phyloP scores from a whole-genome alignment of 371 early-diverging fungal genomes.

The Phascolomyces articulosus region DNA sequence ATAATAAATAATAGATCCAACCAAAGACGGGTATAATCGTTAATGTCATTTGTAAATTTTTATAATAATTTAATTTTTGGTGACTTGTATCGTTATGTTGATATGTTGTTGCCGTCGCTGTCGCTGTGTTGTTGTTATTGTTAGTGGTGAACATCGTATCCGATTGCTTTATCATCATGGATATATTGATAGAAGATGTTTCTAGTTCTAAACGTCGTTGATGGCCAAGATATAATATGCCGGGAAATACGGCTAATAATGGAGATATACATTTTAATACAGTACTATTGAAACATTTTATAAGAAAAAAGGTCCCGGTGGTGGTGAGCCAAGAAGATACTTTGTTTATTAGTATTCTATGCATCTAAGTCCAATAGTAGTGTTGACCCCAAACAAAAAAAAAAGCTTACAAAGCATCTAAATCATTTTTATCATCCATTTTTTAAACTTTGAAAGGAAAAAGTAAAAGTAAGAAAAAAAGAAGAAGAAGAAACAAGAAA shows the following conservation, averaged over 20 bases:
- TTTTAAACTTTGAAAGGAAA: neutral
- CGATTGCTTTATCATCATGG: neutral
- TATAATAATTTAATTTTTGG: neutral
- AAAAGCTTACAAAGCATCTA: too few relatives aligned
- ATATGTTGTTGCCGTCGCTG: too few relatives aligned
- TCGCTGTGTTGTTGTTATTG: neutral
- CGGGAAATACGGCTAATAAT: neutral
- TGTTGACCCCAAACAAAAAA: too few relatives aligned
- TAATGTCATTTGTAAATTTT: neutral
- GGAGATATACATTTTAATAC: neutral
- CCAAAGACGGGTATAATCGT: neutral
- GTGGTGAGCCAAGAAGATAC: too few relatives aligned
- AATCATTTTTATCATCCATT: too few relatives aligned
- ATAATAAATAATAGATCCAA: neutral
- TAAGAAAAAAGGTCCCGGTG: too few relatives aligned
- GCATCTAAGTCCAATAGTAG: too few relatives aligned
- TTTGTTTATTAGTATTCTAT: too few relatives aligned
- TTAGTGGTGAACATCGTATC: neutral
- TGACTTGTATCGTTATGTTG: too few relatives aligned
- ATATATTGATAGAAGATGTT: neutral
- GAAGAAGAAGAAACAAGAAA: neutral
- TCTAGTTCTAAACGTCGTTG: neutral
- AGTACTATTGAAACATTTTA: neutral
- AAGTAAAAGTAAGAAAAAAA: neutral
- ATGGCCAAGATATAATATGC: neutral